A percentile compares a stretch with the other conserved stretches of the same genome.
These are phyloP conservation scores for Chamaecyparis obtusa DNA, from an alignment of 75 land plant species.

Conservation along the genomic window DNA sequence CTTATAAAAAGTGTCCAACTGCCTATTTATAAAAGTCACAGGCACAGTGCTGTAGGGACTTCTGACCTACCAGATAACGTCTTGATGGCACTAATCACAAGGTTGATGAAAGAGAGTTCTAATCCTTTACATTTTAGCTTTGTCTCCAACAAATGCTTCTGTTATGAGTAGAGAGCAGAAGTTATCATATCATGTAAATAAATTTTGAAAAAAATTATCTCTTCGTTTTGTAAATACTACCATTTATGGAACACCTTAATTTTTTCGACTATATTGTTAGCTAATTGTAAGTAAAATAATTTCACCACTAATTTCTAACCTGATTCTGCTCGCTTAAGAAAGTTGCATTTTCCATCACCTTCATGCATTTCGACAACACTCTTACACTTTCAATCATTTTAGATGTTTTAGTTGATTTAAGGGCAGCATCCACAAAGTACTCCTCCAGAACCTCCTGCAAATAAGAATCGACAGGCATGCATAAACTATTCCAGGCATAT, in stretches of 20 bases:
- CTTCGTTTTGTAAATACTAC: neutral
- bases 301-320: conserved; percentile 34
- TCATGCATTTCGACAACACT: conserved; percentile 84
- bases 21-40: neutral
- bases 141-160: conserved; percentile 78
- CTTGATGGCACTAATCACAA: conserved; percentile 62
- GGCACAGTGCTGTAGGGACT: neutral
- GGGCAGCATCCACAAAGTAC: conserved; percentile 9
- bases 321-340: conserved; percentile 97
- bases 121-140: conserved; percentile 26
- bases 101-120: conserved; percentile 46
- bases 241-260: neutral
- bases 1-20: neutral
- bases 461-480: neutral
- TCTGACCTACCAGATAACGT: conserved; percentile 59
- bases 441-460: conserved; percentile 31
- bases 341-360: conserved; percentile 98
- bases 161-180: conserved; percentile 8
- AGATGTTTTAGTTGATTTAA: neutral
- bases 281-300: neutral
- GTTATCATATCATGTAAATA: neutral
- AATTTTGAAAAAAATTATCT: neutral
- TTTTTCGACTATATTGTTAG: neutral
- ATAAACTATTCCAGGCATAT: neutral
- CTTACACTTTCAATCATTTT: conserved; percentile 25